Base-by-base conservation (phyloP, 306 rosid species). In the Gynostemma pentaphyllum region DNA sequence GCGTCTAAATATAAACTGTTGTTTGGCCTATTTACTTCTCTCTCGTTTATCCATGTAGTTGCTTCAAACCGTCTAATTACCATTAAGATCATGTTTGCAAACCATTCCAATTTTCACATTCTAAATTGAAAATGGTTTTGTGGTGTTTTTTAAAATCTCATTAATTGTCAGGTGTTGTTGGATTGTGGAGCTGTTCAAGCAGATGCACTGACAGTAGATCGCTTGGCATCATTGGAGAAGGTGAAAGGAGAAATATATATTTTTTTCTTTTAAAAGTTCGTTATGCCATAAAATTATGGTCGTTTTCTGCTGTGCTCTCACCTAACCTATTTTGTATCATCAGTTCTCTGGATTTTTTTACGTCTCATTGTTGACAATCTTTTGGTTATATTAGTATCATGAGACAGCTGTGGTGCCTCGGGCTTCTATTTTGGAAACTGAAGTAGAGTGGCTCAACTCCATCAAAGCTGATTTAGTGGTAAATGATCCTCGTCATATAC, bases 141-240 rank as follows among this genome's bases (percentile, higher is more conserved):
- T 19, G 4, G 27, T 32, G 64, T 2, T 37, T 37, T 11, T 37
- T 36, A 1, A 5, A 32, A 7, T 59, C 65, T 37, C 28, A 66
- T 28, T 30, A 39, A 62, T 36, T 11, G 44, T 54, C 47, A 92
- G 99, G 99, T 88, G 54, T 83, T 92, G 75, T 74, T 92, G 71
- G 99, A 92, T 66, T 92, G 97, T 62, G 99, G 99, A 75, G 95
- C 99, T 24, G 99, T 92, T 79, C 99, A 92, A 81, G 87, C 95
- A 1, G 99, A 92, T 81, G 99, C 99, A 21, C 80, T 92, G 74
- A 92, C 99, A 0, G 99, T 92, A 0, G 95, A 92, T 80, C 97
- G 99, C 39, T 94, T 92, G 64, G 99, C 97, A 7, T 92, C 99
- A 19, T 76, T 92, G 87, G 90, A 82, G 72, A 92, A 84, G 97